Evolutionary conservation across 306 rosid genomes (phyloP), one percentile per base, ranked within the genome.

Genomic region (Vigna reflexopilosa): DNA sequence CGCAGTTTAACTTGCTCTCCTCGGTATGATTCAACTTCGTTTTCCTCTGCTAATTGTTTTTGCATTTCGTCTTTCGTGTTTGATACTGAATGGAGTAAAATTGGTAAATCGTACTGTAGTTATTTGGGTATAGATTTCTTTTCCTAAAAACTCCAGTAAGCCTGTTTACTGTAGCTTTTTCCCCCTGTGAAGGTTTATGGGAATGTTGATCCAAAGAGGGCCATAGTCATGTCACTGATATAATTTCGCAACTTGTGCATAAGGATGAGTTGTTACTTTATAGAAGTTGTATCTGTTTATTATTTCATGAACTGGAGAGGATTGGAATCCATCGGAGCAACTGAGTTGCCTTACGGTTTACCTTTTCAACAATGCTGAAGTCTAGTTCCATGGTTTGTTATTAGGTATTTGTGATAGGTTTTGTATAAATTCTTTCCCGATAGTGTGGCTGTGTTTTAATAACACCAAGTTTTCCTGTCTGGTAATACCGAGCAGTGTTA

Each of bases 1-100:
- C 89, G 7, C 99, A 89, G 71, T 89, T 86, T 61, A 95, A 86
- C 74, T 58, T 93, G 16, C 78, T 95, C 63, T 80, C 88, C 51
- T 95, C 99, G 93, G 99, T 95, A 93, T 72, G 65, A 56, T 76
- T 49, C 51, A 4, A 7, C 67, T 30, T 61, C 45, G 4, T 56
- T 11, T 65, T 42, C 11, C 7, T 7, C 9, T 32, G 48, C 48
- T 36, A 70, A 13, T 49, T 15, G 54, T 49, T 49, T 49, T 49
- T 15, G 17, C 54, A 49, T 13, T 15, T 49, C 8, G 17, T 49
- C 7, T 49, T 15, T 65, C 63, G 64, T 7, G 0, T 11, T 45
- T 64, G 74, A 71, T 12, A 2, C 22, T 6, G 51, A 1, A 20
- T 20, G 34, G 70, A 65, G 22, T 64, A 14, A 9, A 64, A 7